These are phyloP conservation scores for Apiospora saccharicola DNA, from an alignment of 2,329 filamentous ascomycete species.

Conservation along the genomic window DNA sequence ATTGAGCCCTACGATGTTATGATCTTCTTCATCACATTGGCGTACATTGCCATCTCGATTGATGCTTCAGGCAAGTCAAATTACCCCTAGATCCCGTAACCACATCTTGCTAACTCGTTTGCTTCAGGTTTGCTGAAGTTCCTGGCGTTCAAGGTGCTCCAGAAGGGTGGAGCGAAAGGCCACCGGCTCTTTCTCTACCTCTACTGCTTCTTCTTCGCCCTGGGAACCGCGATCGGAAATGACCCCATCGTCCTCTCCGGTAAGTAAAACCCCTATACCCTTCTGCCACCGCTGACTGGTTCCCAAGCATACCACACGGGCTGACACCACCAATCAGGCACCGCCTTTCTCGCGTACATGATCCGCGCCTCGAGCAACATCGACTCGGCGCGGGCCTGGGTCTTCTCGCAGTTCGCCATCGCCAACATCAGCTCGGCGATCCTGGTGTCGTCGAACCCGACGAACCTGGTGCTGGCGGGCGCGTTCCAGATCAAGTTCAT, in stretches of 20 bases:
- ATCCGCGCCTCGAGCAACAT: constrained; percentile 78
- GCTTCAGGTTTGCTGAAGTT: constrained; percentile 63
- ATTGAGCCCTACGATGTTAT: constrained; percentile 77
- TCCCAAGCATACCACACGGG: too few species aligned
- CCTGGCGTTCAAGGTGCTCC: constrained; percentile 73
- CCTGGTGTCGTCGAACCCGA: constrained; percentile 79
- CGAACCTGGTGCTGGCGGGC: constrained; percentile 76
- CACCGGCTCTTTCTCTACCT: constrained; percentile 75
- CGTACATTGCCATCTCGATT: constrained; percentile 80
- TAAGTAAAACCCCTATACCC: not conserved
- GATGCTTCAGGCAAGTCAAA: constrained; percentile 67
- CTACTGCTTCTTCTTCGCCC: constrained; percentile 73
- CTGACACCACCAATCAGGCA: constrained; percentile 42
- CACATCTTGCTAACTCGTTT: not conserved
- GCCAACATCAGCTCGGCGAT: constrained; percentile 79
- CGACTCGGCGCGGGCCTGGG: constrained; percentile 74
- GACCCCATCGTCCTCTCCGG: constrained; percentile 79
- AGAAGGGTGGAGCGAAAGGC: constrained; percentile 71
- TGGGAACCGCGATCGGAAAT: constrained; percentile 75
- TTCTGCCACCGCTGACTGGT: not conserved
- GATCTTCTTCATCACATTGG: constrained; percentile 75
- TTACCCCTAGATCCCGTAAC: accelerated
- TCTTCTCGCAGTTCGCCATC: constrained; percentile 73
- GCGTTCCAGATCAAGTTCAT: constrained; percentile 77
- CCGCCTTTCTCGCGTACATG: constrained; percentile 79